Conservation (phyloP, 352 stramenopile species). For the Phytophthora hybrid region DNA sequence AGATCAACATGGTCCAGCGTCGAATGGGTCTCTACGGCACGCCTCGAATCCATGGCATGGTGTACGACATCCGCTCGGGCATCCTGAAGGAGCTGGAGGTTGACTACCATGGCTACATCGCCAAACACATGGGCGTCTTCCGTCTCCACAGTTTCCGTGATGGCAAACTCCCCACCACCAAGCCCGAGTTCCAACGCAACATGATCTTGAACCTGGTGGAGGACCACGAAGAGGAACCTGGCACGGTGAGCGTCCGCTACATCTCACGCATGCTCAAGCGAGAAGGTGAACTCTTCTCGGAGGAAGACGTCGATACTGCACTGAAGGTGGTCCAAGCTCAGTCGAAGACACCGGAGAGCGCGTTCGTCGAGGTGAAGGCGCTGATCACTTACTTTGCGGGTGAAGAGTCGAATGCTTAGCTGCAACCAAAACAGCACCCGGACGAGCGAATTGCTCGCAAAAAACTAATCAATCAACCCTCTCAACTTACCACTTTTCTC, state of each 20-base stretch:
- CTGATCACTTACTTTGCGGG: constrained; percentile 50
- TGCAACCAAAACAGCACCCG: constrained; percentile 4
- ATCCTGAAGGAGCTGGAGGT: constrained; percentile 73
- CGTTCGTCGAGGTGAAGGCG: constrained; percentile 55
- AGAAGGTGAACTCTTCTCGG: constrained; percentile 63
- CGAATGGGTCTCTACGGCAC: constrained; percentile 71
- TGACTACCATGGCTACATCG: constrained; percentile 51
- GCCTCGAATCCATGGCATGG: constrained; percentile 75
- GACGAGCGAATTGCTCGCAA: no score
- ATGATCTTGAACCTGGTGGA: constrained; percentile 64
- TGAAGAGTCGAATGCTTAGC: constrained; percentile 21
- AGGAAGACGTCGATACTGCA: constrained; percentile 58
- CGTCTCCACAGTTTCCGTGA: constrained; percentile 63
- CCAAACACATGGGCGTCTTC: constrained; percentile 62
- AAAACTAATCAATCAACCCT: constrained; percentile 14
- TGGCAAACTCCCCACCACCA: constrained; percentile 61
- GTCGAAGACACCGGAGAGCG: constrained; percentile 34
- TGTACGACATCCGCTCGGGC: constrained; percentile 74
- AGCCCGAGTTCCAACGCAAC: constrained; percentile 60
- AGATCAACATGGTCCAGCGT: constrained; percentile 85
- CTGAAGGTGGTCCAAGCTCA: constrained; percentile 47
- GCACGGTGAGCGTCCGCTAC: constrained; percentile 60
- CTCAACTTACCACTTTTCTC: not conserved
- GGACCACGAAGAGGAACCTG: constrained; percentile 67
- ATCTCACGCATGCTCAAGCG: constrained; percentile 62